A percentile compares a stretch with the other conserved stretches of the same genome.
phyloP scores from a whole-genome alignment of 768 basidiomycete genomes.

The Kwoniella botswanensis region DNA sequence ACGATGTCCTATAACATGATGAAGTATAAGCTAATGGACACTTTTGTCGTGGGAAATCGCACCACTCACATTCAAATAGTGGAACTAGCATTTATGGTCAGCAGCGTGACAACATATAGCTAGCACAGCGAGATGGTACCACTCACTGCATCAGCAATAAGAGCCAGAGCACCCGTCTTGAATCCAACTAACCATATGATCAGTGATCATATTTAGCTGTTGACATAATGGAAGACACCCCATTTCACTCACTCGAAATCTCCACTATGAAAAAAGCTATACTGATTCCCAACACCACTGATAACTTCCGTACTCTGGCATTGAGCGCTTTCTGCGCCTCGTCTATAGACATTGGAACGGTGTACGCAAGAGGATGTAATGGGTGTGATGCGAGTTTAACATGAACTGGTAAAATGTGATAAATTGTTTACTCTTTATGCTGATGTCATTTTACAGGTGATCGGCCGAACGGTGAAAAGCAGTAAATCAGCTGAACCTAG shows the following conservation, averaged over 20 bases:
- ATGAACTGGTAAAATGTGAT: not conserved
- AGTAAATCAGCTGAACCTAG: too few species aligned
- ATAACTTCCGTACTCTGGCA: slow-evolving; percentile 8
- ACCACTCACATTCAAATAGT: slow-evolving; percentile 64
- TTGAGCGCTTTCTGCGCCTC: slow-evolving; percentile 10
- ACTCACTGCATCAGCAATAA: slow-evolving; percentile 67
- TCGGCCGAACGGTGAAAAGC: too few species aligned
- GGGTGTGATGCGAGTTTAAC: not conserved
- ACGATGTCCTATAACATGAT: slow-evolving; percentile 12
- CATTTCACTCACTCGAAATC: slow-evolving; percentile 60
- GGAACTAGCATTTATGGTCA: slow-evolving; percentile 60
- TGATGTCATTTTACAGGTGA: too few species aligned
- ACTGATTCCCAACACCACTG: slow-evolving; percentile 62
- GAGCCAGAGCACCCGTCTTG: slow-evolving; percentile 65
- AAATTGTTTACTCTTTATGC: not conserved
- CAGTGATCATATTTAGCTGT: too few species aligned
- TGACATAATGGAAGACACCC: too few species aligned
- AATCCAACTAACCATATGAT: slow-evolving; percentile 62
- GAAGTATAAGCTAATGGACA: too few species aligned
- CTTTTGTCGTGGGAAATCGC: not conserved
- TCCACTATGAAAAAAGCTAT: slow-evolving; percentile 64
- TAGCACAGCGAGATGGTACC: not conserved
- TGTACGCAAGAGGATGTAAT: not conserved
- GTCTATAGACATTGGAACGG: not conserved
- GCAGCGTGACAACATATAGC: not conserved